Percentiles rank a stretch among this genome's conserved stretches.
These are phyloP conservation scores for Scytalidium sp. DNA, from an alignment of 2,329 filamentous ascomycete genomes.

Conservation along the genomic window DNA sequence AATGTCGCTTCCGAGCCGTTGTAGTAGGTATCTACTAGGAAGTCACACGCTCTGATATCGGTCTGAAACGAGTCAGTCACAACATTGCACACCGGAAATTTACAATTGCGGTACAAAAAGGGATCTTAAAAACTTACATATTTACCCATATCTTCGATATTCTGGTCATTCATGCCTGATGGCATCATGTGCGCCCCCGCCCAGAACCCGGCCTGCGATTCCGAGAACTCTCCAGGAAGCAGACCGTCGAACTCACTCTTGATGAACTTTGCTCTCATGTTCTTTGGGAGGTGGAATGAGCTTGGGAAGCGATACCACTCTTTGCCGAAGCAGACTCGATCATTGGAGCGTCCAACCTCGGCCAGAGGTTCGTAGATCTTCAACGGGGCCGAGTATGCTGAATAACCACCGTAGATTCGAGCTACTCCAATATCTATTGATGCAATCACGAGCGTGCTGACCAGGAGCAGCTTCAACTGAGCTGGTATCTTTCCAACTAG, in stretches of 20 bases:
- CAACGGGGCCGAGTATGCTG: conserved; percentile 79
- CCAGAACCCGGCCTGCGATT: conserved; percentile 67
- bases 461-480: conserved; percentile 66
- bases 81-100: background rate
- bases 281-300: conserved; percentile 84
- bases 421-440: conserved; percentile 66
- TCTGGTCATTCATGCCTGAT: conserved; percentile 85
- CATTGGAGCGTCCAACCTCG: conserved; percentile 44
- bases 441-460: conserved; percentile 58
- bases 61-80: conserved; percentile 38
- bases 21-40: conserved; percentile 85
- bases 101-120: background rate
- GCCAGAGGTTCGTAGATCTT: conserved; percentile 67
- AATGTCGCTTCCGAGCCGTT: conserved; percentile 55
- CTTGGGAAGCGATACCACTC: conserved; percentile 98
- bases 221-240: conserved; percentile 84
- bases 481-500: conserved; percentile 70
- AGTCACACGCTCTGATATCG: conserved; percentile 71
- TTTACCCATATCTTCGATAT: conserved; percentile 82
- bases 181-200: conserved; percentile 83
- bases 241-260: conserved; percentile 87
- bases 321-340: conserved; percentile 84
- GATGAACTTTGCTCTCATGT: conserved; percentile 83
- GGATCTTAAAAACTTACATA: conserved; percentile 55
- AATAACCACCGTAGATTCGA: conserved; percentile 73